Base-by-base conservation (phyloP, 164 flowering plant species). In the Santalum album region DNA sequence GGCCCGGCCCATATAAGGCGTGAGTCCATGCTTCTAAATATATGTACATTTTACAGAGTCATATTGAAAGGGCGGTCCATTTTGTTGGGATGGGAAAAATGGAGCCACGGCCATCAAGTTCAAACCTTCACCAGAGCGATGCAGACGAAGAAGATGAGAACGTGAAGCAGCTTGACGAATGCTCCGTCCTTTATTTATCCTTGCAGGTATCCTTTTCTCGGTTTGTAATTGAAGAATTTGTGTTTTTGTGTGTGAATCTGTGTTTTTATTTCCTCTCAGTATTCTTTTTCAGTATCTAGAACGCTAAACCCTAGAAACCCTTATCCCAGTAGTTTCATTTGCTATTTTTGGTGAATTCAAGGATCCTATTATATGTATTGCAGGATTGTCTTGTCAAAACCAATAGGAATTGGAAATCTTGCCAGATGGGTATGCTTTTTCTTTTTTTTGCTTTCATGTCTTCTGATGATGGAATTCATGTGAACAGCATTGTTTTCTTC, bases 91-190 rank as follows among this genome's bases (percentile, higher is more conserved):
- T n/a, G n/a, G n/a, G n/a, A n/a, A 15, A 38, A 38, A 38, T 38
- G 42, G 42, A 54, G 21, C 21, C 21, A 15, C 55, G 60, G 27
- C 64, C 59, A 17, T 60, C 57, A 15, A 42, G 21, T 21, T 63
- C 69, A 7, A 58, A 69, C 12, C 71, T 76, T 53, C 98, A 87
- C 55, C 83, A 73, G 60, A 64, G 38, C 39, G 90, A 80, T 20
- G 80, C 84, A 17, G 94, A 83, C 34, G 96, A 87, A 34, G 96
- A 87, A 0, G 94, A 90, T 51, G 96, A 82, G 52, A 85, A 60
- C 66, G 91, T 87, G 58, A 90, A 82, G 74, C 91, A 90, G 69
- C 98, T 90, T 39, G 25, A 66, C 25, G 80, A 90, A 46, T 90
- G 96, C 59, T 83, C 96, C 39, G 45, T 69, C 51, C 39, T 80